Conservation (phyloP, 2,329 filamentous ascomycete species). For the Xylariaceae sp. region DNA sequence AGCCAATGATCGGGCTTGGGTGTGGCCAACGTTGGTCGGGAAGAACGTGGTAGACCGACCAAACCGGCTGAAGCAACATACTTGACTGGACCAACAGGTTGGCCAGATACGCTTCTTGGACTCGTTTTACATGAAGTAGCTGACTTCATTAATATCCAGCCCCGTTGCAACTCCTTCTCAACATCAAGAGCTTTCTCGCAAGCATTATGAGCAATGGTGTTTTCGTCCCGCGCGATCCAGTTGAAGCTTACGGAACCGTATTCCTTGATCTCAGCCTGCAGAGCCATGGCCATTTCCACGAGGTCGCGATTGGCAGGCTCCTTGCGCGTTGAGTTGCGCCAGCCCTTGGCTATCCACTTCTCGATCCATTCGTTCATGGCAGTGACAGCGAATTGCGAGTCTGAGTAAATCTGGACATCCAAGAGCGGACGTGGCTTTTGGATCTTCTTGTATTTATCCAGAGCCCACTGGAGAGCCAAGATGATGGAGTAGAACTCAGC, state of each 20-base stretch:
- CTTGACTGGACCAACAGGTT: too few relatives aligned
- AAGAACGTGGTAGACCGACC: too few relatives aligned
- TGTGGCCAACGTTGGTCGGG: too few relatives aligned
- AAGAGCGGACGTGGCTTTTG: constrained; percentile 15
- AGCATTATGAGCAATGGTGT: constrained; percentile 29
- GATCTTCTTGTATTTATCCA: constrained; percentile 30
- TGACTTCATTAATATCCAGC: too few relatives aligned
- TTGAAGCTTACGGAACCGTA: constrained; percentile 31
- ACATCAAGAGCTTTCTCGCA: constrained; percentile 33
- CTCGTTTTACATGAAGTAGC: too few relatives aligned
- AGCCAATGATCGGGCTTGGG: too few relatives aligned
- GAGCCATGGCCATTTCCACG: constrained; percentile 30
- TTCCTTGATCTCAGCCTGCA: constrained; percentile 16
- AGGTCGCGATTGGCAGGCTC: constrained; percentile 35
- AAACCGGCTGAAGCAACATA: too few relatives aligned
- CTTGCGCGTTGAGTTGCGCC: constrained; percentile 28
- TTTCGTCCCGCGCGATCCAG: constrained; percentile 33
- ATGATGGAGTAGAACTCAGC: constrained; percentile 38
- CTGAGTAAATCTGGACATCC: constrained; percentile 31
- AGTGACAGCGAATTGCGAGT: constrained; percentile 34
- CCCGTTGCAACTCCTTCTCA: not conserved
- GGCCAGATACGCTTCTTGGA: too few relatives aligned
- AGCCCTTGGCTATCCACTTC: constrained; percentile 33
- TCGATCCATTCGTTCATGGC: constrained; percentile 33
- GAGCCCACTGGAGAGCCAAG: constrained; percentile 43